Base-by-base conservation (phyloP, 2,329 filamentous ascomycete genomes). In the Claviceps digitariae region DNA sequence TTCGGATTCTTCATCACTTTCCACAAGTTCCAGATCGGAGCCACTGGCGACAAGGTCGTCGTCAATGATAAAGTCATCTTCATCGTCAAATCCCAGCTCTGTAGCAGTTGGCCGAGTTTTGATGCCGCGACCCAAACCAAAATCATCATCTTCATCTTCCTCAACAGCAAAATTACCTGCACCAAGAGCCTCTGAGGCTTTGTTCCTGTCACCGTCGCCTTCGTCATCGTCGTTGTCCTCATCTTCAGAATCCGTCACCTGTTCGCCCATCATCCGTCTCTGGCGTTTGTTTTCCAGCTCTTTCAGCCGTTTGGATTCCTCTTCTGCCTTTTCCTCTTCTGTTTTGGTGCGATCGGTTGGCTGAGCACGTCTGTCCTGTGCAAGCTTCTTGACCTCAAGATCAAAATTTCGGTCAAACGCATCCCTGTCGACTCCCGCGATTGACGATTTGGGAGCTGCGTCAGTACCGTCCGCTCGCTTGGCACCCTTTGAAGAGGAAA, bases 61-160 rank as follows among this genome's bases (percentile, higher is more conserved):
- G 55, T 97, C 91, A 57, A 96, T 83, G 27, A 91, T 66, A 62
- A 97, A 97, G 61, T 96, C 89, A 61, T 97, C 91, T 64, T 97
- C 91, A 60, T 96, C 91, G 58, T 95, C 90, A 36, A 95, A 84
- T 6, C 83, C 87, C 20, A 90, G 67, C 54, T 84, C 77, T 12
- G 77, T 74, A 3, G 76, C 77, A 8, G 79, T 81, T 34, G 74
- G 75, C 25, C 75, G 73, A 52, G 72, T 70, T 61, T 73, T 78
- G 58, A 84, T 79, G 45, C 81, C 81, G 49, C 68, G 65, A 36
- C 82, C 82, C 17, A 85, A 70, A 2, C 78, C 78, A 64, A 80
- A 86, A 53, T 78, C 78, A 53, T 78, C 78, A 1, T 72, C 69
- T 15, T 79, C 73, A 15, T 74, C 75, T 4, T 73, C 62, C 25